These are phyloP conservation scores for Silene uniflora DNA, from an alignment of 148 eudicot species.

Conservation along the genomic window DNA sequence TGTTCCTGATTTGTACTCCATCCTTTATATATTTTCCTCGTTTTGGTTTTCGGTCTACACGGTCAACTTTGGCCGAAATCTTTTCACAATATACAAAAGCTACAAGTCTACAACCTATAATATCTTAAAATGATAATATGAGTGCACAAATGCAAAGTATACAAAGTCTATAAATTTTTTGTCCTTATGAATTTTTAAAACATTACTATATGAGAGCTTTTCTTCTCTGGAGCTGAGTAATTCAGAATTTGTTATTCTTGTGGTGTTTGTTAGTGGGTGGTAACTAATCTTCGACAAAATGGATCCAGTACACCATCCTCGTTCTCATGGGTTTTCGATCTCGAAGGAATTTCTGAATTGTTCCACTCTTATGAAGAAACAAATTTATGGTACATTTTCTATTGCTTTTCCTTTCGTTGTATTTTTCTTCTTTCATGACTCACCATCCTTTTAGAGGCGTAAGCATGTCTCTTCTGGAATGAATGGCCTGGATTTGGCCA, in stretches of 20 bases:
- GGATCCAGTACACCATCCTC: constrained; percentile 42
- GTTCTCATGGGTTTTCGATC: constrained; percentile 80
- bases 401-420: neutral
- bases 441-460: neutral
- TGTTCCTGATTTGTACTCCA: too few relatives aligned
- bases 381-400: constrained; percentile 55
- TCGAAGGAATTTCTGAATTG: constrained; percentile 78
- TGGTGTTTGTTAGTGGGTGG: constrained; percentile 69
- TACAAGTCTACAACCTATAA: too few relatives aligned
- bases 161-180: too few relatives aligned
- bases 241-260: neutral
- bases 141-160: too few relatives aligned
- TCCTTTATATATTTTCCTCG: too few relatives aligned
- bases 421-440: neutral
- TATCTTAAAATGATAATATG: too few relatives aligned
- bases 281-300: constrained; percentile 62
- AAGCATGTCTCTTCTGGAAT: neutral
- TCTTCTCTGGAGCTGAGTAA: neutral
- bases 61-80: too few relatives aligned
- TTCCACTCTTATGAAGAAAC: constrained; percentile 86
- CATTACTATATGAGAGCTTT: neutral
- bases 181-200: neutral
- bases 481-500: neutral
- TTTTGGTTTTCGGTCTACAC: too few relatives aligned
- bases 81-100: too few relatives aligned